Evolutionary conservation across 306 rosid species (phyloP), one percentile per base, ranked within the genome.

Genomic region (Cotoneaster glaucophyllus): DNA sequence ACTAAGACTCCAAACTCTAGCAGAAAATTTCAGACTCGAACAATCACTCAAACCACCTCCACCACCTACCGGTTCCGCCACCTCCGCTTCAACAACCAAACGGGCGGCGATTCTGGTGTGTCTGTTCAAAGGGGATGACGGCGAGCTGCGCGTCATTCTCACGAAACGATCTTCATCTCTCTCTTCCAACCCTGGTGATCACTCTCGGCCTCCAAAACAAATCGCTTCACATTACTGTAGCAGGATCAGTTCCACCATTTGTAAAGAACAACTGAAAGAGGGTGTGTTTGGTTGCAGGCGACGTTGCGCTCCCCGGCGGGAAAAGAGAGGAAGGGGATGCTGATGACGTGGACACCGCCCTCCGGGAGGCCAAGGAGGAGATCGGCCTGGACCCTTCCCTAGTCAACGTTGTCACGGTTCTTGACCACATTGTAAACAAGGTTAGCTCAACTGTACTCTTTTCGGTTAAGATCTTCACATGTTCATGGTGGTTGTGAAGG

Each of bases 291-390:
- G 41, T 75, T 84, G 83, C 84, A 86, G 97, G 98, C 19, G 98
- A 93, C 66, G 97, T 93, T 73, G 87, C 96, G 41, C 84, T 93
- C 74, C 97, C 98, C 5, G 96, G 98, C 22, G 98, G 98, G 64
- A 90, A 91, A 73, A 85, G 84, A 39, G 98, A 93, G 3, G 85
- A 85, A 70, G 80, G 75, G 18, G 98, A 93, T 73, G 85, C 88
- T 58, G 87, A 87, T 74, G 93, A 91, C 50, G 88, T 90, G 3
- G 75, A 75, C 50, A 91, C 97, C 14, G 97, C 98, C 3, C 73
- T 93, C 79, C 85, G 97, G 83, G 98, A 93, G 81, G 96, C 98
- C 28, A 86, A 90, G 69, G 96, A 93, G 81, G 97, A 93, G 82
- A 91, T 93, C 70, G 96, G 98, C 44, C 84, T 93, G 83, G 85